phyloP scores from a whole-genome alignment of 1,139 yeast genomes.

The Diutina catenulata region DNA sequence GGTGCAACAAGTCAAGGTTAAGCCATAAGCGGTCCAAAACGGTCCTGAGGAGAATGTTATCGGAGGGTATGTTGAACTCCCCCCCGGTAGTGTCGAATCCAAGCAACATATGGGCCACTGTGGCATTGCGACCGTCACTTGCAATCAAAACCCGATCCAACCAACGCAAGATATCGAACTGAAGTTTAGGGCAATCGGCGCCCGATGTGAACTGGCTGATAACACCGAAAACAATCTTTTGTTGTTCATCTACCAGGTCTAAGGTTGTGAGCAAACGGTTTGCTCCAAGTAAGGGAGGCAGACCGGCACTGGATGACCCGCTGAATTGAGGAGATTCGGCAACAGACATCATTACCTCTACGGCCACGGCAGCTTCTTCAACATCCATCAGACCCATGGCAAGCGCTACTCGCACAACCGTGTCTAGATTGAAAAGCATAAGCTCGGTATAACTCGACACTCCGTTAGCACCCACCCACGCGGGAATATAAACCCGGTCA shows the following conservation, averaged over 20 bases:
- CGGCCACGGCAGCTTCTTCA: neutral
- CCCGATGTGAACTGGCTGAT: neutral
- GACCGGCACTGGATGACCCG: no score
- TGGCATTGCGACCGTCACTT: slow-evolving; percentile 16
- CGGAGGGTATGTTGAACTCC: slow-evolving; percentile 12
- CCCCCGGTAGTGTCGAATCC: slow-evolving; percentile 45
- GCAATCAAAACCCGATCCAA: slow-evolving; percentile 17
- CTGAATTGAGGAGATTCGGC: slow-evolving; percentile 38
- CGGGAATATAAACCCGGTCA: slow-evolving; percentile 42
- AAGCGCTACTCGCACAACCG: neutral
- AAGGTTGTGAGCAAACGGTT: slow-evolving; percentile 63
- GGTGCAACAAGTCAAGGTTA: slow-evolving; percentile 31
- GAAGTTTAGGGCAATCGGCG: neutral
- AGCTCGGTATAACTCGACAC: slow-evolving; percentile 58
- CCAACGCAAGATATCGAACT: slow-evolving; percentile 29
- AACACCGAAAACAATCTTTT: slow-evolving; percentile 30
- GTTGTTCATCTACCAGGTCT: slow-evolving; percentile 62
- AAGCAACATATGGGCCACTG: slow-evolving; percentile 62
- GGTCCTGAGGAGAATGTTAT: slow-evolving; percentile 41
- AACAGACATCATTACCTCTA: neutral
- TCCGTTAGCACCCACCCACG: slow-evolving; percentile 49
- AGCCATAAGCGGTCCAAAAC: slow-evolving; percentile 38
- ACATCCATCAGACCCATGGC: neutral
- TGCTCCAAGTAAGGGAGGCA: slow-evolving; percentile 24
- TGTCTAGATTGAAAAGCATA: slow-evolving; percentile 50